A percentile compares a stretch with the other conserved stretches of the same genome.
These are phyloP conservation scores for Xylariaceae sp. DNA, from an alignment of 2,329 filamentous ascomycete genomes.

Conservation along the genomic window DNA sequence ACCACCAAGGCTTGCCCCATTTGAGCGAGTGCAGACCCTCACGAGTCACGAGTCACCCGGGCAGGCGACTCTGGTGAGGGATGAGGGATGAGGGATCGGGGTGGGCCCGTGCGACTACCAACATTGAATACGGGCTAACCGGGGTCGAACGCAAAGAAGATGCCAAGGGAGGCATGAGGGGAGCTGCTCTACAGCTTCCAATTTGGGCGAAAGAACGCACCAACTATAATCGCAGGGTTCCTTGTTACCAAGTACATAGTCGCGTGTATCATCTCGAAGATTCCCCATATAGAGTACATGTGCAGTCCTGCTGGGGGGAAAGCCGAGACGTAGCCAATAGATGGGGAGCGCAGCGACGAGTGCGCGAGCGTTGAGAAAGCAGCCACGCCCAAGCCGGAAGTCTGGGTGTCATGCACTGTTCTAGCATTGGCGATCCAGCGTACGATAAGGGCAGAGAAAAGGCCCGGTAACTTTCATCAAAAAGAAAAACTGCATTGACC, in stretches of 20 bases:
- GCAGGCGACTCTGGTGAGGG: constrained; percentile 1
- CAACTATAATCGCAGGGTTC: too few relatives aligned
- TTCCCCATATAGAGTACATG: too few relatives aligned
- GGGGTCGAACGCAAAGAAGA: too few relatives aligned
- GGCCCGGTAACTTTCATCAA: constrained; percentile 3
- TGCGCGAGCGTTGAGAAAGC: constrained; percentile 1
- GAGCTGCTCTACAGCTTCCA: constrained; percentile 4
- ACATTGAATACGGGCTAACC: too few relatives aligned
- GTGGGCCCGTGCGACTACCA: too few relatives aligned
- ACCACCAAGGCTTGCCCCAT: constrained; percentile 7
- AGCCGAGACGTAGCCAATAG: constrained; percentile 5
- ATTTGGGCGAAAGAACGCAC: too few relatives aligned
- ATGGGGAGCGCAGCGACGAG: background rate
- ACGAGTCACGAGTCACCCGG: constrained; percentile 2
- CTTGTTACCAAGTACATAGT: too few relatives aligned
- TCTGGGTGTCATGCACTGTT: constrained; percentile 10
- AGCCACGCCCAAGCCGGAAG: constrained; percentile 6
- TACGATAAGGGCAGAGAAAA: constrained; percentile 7
- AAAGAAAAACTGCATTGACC: too few relatives aligned
- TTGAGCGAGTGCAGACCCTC: constrained; percentile 11
- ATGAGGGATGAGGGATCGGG: too few relatives aligned
- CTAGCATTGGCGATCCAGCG: constrained; percentile 10
- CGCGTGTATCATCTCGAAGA: too few relatives aligned
- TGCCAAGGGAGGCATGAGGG: too few relatives aligned
- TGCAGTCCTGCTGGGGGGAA: constrained; percentile 1